Base-by-base conservation (phyloP, 208 protist genomes). In the Trypanosoma caninum region DNA sequence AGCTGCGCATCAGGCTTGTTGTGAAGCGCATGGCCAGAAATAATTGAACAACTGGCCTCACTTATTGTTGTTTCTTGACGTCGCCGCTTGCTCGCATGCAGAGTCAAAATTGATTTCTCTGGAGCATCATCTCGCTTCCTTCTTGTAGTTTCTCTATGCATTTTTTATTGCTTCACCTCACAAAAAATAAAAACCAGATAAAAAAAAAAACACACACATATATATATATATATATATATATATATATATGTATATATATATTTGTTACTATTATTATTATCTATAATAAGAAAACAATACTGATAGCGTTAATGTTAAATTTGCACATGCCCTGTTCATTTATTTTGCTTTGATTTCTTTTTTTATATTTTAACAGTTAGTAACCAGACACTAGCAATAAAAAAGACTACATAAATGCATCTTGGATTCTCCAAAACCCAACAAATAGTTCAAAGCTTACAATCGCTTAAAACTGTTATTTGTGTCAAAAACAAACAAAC, bases 1-100 rank as follows among this genome's bases (percentile, higher is more conserved):
- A 82, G 37, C 38, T 78, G 63, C 11, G 48, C 46, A 41, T 82
- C 76, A 3, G 45, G 38, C 27, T 68, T 69, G 8, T 63, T 54
- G 30, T 65, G 69, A 1, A 70, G 38, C 44, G 8, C 23, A 47
- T 44, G 13, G 16, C 34, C 52, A 14, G 53, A 53, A 16, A 59
- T 47, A 28, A 64, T 37, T 45, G 42, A 13, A 34, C 38, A 40
- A 60, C 59, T 52, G 27, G 22, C 35, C 23, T 5, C 7, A 27
- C 35, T 50, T 20, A 3, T 4, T 13, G 34, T 4, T 13, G 34
- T 11, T 41, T 62, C 57, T 22, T 51, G 47, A 23, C 50, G 58
- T 46, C 44, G 13, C 38, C 38, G 25, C 31, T 76, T 76, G 14
- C 40, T 50, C 51, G 35, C 14, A 44, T 11, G 10, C 16, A 5